Conservation (phyloP, 805 yeast species). For the Cyberlindnera suaveolens region DNA sequence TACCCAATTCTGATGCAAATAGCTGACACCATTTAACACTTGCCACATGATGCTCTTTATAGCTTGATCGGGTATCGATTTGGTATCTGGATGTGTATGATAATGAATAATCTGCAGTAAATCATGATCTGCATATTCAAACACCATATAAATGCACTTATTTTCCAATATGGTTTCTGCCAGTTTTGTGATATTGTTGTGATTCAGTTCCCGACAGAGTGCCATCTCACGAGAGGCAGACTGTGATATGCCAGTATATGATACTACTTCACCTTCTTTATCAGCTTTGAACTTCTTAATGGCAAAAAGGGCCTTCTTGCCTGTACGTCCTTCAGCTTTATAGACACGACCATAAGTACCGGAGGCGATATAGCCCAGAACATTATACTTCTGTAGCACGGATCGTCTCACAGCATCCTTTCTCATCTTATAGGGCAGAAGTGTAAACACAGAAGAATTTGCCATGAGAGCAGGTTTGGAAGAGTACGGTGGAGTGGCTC, state of each 20-base stretch:
- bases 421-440: slow-evolving; percentile 54
- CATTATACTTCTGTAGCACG: slow-evolving; percentile 79
- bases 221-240: slow-evolving; percentile 97
- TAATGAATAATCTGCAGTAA: slow-evolving; percentile 87
- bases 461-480: slow-evolving; percentile 45
- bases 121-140: slow-evolving; percentile 96
- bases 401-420: slow-evolving; percentile 62
- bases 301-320: slow-evolving; percentile 40
- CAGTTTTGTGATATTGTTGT: slow-evolving; percentile 73
- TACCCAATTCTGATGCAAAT: slow-evolving; percentile 93
- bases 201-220: slow-evolving; percentile 77
- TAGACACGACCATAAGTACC: slow-evolving; percentile 96
- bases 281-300: slow-evolving; percentile 95
- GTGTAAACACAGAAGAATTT: slow-evolving; percentile 44
- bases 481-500: slow-evolving; percentile 7
- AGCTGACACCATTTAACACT: slow-evolving; percentile 84
- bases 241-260: slow-evolving; percentile 93
- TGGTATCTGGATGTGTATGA: slow-evolving; percentile 79
- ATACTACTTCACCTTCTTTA: slow-evolving; percentile 80
- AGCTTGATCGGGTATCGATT: slow-evolving; percentile 57
- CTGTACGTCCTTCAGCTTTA: slow-evolving; percentile 60
- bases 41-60: slow-evolving; percentile 89
- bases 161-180: slow-evolving; percentile 82
- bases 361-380: slow-evolving; percentile 94
- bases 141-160: slow-evolving; percentile 88